These are phyloP conservation scores for Camellia sinensis DNA, from an alignment of 148 eudicot species.

Conservation along the genomic window DNA sequence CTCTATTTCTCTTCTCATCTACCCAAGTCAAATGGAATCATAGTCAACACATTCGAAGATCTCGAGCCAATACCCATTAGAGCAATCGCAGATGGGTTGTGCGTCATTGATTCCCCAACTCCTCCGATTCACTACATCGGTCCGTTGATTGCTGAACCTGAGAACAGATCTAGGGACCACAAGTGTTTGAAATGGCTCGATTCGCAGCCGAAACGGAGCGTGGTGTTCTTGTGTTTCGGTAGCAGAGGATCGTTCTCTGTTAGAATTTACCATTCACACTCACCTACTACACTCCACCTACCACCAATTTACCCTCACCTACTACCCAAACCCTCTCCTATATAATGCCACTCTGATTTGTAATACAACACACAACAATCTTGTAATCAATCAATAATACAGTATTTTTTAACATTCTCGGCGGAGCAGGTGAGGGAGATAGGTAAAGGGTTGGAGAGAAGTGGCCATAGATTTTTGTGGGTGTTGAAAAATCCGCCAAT, in stretches of 20 bases:
- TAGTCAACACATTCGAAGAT: constrained; percentile 29
- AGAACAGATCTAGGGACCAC: background rate
- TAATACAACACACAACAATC: too few relatives aligned
- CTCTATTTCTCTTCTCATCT: constrained; percentile 16
- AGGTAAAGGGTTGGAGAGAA: constrained; percentile 22
- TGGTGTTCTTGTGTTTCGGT: constrained; percentile 36
- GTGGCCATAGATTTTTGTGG: constrained; percentile 29
- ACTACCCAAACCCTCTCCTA: too few relatives aligned
- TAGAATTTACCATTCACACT: too few relatives aligned
- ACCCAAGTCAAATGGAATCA: constrained; percentile 21
- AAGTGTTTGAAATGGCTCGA: constrained; percentile 32
- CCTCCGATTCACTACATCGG: constrained; percentile 27
- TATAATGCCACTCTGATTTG: too few relatives aligned
- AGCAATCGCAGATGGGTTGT: constrained; percentile 21
- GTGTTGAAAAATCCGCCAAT: constrained; percentile 19
- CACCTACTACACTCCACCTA: too few relatives aligned
- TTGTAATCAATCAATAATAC: too few relatives aligned
- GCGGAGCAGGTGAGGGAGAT: constrained; percentile 25
- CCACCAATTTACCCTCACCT: too few relatives aligned
- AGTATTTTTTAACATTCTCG: too few relatives aligned
- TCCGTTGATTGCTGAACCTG: constrained; percentile 16
- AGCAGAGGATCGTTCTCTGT: constrained; percentile 29
- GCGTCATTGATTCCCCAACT: constrained; percentile 22
- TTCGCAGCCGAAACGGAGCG: constrained; percentile 27
- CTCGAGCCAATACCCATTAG: constrained; percentile 27